Evolutionary conservation across 1,284 basidiomycete species (phyloP).

Genomic region (Cystobasidium sp.): DNA sequence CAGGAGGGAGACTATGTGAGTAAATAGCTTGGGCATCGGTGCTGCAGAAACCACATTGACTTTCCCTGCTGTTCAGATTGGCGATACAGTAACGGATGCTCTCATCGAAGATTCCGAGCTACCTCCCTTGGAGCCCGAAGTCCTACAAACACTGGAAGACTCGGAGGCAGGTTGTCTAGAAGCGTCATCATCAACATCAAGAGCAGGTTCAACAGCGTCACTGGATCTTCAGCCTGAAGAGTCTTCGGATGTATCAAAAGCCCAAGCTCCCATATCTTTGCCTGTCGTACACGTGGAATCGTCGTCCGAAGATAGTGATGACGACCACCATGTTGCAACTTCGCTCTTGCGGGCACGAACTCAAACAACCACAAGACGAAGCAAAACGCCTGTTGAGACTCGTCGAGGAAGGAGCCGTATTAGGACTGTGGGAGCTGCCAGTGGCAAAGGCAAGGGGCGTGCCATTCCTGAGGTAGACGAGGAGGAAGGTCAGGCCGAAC

Average conservation of each 20-base stretch:
- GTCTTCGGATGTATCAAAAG: background rate
- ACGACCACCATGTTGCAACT: background rate
- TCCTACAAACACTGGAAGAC: background rate
- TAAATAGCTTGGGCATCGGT: background rate
- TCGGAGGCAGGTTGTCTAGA: background rate
- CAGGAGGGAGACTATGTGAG: conserved; percentile 12
- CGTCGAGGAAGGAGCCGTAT: conserved; percentile 4
- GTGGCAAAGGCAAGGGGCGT: conserved; percentile 10
- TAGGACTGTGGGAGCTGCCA: background rate
- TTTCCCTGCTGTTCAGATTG: background rate
- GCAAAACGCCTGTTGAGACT: background rate
- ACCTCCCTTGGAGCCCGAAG: conserved; percentile 2
- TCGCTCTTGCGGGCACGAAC: background rate
- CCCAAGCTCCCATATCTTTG: too few species aligned
- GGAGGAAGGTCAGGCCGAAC: background rate
- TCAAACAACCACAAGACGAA: too few species aligned
- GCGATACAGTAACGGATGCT: background rate
- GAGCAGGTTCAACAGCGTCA: background rate
- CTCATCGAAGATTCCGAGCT: conserved; percentile 10
- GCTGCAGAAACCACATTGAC: background rate
- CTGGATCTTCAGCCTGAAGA: background rate
- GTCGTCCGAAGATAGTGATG: background rate
- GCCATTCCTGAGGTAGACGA: background rate
- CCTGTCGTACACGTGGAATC: background rate
- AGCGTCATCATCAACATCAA: background rate